Percentiles rank a stretch among this genome's conserved stretches.
phyloP scores from a whole-genome alignment of 148 eudicot genomes.

The Fagopyrum esculentum region DNA sequence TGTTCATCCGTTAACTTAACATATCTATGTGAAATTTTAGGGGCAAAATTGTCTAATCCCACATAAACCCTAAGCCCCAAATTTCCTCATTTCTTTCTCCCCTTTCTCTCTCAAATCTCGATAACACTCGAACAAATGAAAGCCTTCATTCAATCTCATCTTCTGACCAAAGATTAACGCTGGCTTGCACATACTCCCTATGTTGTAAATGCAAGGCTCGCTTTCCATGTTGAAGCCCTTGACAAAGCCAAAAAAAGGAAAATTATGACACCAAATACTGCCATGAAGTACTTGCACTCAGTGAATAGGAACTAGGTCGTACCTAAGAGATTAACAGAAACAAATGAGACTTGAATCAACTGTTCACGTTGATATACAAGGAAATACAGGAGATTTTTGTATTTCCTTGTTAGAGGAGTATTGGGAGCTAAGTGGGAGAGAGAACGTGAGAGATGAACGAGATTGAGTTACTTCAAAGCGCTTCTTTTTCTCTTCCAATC shows the following conservation, averaged over 20 bases:
- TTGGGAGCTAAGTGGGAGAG: constrained; percentile 18
- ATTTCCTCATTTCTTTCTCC: no score
- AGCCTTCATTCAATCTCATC: no score
- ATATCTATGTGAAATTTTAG: no score
- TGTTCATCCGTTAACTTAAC: no score
- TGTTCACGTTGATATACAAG: no score
- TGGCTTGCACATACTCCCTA: constrained; percentile 36
- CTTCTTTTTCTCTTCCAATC: constrained; percentile 65
- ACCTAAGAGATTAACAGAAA: constrained; percentile 21
- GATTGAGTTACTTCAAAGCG: constrained; percentile 63
- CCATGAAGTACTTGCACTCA: constrained; percentile 51
- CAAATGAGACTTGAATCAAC: background rate
- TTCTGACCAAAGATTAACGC: no score
- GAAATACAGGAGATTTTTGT: background rate
- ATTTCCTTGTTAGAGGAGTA: background rate
- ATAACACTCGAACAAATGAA: no score
- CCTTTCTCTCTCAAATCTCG: no score
- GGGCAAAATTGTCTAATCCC: no score
- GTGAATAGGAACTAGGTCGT: constrained; percentile 57
- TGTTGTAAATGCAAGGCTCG: constrained; percentile 35
- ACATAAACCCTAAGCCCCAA: no score
- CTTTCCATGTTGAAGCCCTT: constrained; percentile 45
- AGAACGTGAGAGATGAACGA: constrained; percentile 51
- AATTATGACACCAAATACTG: constrained; percentile 44
- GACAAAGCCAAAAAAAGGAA: constrained; percentile 54